Conservation (phyloP, 176 grass and related monocot genomes). For the Oryza glumipatula region DNA sequence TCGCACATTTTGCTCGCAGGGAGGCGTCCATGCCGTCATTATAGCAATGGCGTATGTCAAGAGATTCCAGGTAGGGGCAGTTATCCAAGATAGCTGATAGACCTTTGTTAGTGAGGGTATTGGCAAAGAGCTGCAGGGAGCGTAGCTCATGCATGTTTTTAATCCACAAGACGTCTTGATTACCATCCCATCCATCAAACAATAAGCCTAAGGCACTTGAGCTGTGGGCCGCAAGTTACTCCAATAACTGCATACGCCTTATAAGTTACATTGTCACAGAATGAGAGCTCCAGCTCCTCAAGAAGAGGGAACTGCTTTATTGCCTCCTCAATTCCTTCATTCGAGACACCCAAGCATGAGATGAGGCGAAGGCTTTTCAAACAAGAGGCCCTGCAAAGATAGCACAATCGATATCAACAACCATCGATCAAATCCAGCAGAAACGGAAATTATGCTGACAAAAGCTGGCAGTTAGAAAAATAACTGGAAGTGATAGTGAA, state of each 20-base stretch:
- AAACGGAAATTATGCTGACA: too few species aligned
- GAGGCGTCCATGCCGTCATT: neutral
- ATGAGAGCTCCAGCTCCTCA: neutral
- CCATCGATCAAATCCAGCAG: too few species aligned
- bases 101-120: neutral
- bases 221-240: neutral
- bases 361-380: neutral
- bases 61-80: neutral
- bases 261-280: neutral
- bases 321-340: neutral
- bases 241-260: neutral
- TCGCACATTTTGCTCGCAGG: neutral
- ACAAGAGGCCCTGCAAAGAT: neutral
- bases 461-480: too few species aligned
- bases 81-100: neutral
- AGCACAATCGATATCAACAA: neutral
- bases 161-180: neutral
- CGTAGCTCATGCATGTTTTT: neutral
- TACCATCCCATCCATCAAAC: neutral
- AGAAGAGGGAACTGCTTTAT: slow-evolving; percentile 7
- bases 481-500: too few species aligned
- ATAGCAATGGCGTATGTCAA: neutral
- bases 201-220: neutral
- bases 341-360: neutral
- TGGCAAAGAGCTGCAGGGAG: neutral